Evolutionary conservation across 805 yeast genomes (phyloP).

Genomic region (Metschnikowia cubensis): DNA sequence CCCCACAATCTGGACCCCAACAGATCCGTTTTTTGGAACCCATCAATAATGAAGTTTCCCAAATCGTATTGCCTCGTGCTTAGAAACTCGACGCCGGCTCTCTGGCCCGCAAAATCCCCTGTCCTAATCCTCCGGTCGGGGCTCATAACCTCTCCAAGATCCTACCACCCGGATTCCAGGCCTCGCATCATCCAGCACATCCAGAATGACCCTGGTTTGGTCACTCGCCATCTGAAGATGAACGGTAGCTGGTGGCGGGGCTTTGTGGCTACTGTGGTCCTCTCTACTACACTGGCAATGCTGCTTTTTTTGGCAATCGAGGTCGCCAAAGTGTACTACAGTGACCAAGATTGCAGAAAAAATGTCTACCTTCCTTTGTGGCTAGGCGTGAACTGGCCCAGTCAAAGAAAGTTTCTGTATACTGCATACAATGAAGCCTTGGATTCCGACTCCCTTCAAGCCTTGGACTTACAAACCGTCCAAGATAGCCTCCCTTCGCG

Average conservation of each 20-base stretch:
- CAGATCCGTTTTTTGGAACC: background rate
- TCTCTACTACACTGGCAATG: constrained; percentile 25
- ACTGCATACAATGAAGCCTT: constrained; percentile 19
- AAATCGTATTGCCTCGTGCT: too few relatives aligned
- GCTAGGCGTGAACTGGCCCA: constrained; percentile 28
- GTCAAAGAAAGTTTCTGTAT: constrained; percentile 20
- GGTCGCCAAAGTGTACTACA: constrained; percentile 10
- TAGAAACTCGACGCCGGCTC: background rate
- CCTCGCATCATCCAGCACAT: constrained; percentile 9
- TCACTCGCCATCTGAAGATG: constrained; percentile 3
- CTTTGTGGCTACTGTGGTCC: constrained; percentile 17
- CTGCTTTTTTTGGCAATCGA: constrained; percentile 21
- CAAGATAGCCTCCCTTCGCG: constrained; percentile 24
- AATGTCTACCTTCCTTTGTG: constrained; percentile 24
- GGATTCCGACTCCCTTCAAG: background rate
- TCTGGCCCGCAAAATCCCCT: background rate
- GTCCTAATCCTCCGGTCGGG: background rate
- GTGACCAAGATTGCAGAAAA: constrained; percentile 7
- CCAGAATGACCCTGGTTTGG: constrained; percentile 9
- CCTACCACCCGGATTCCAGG: background rate
- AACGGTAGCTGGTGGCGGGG: constrained; percentile 20
- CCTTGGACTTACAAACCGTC: constrained; percentile 9
- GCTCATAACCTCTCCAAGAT: background rate
- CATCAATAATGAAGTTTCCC: background rate
- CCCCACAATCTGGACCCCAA: background rate